Base-by-base conservation (phyloP, 805 yeast species). In the Candida broadrunensis region DNA sequence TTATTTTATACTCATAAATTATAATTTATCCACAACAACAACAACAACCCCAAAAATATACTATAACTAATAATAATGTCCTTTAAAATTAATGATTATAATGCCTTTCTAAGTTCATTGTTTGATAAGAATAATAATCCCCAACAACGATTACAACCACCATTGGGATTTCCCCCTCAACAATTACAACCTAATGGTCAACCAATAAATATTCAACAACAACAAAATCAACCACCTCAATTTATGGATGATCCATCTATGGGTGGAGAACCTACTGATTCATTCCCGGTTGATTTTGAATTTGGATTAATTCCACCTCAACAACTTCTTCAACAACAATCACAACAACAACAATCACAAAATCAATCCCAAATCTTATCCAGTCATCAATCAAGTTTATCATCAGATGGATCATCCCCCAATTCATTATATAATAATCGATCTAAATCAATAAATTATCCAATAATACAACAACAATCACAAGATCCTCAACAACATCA, bases 71-170 rank as follows among this genome's bases (percentile, higher is more conserved):
- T n/a, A n/a, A 21, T 21, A 18, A 61, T 61, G 67, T 48, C 65
- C 19, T 60, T 53, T 37, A 55, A 47, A 35, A 27, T 60, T 35
- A 56, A 61, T 43, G 65, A 60, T 39, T 60, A 60, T 38, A 55
- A 58, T 42, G 55, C 60, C 3, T 61, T 54, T 38, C 45, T 60
- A 37, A 47, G 53, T 4, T 55, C 64, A 1, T 40, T 60, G 29
- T 55, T 45, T 34, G 64, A 57, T 15, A 55, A 52, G 38, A 50
- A 49, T 26, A 46, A 45, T 21, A 31, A n/a, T 21, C 24, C 24
- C 18, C 17, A 29, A 14, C 32, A 29, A 23, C 42, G 35, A 24
- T 19, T 26, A 24, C 37, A 30, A n/a, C 43, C 40, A 19, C 41
- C 20, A 15, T 40, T 8, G 11, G 25, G 25, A 21, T 21, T 21